Conservation (phyloP, 2,329 filamentous ascomycete species). For the Dothideomycetes sp. region DNA sequence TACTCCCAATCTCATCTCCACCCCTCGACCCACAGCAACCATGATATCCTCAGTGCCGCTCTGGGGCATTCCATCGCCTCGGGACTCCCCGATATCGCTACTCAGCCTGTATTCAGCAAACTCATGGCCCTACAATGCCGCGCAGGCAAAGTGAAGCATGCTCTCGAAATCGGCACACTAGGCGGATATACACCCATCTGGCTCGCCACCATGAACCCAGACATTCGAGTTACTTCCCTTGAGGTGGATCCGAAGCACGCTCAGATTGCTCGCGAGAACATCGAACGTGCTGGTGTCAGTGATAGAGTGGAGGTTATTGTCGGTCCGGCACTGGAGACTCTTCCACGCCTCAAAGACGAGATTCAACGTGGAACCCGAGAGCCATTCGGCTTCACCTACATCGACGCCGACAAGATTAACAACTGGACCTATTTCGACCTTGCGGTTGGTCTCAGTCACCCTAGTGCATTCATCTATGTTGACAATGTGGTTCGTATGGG, state of each 20-base stretch:
- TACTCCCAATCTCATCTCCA: constrained; percentile 24
- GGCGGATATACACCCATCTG: constrained; percentile 45
- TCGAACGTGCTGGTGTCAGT: constrained; percentile 27
- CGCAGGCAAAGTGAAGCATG: constrained; percentile 11
- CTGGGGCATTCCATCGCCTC: constrained; percentile 6
- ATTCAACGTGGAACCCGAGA: constrained; percentile 26
- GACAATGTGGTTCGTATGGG: constrained; percentile 40
- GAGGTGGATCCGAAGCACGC: constrained; percentile 38
- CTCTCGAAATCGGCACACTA: constrained; percentile 46
- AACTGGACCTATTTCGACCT: constrained; percentile 40
- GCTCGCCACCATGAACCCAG: constrained; percentile 31
- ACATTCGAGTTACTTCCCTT: constrained; percentile 37
- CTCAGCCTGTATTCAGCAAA: constrained; percentile 24
- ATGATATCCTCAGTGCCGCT: constrained; percentile 4
- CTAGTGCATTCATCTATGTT: constrained; percentile 33
- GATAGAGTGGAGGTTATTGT: constrained; percentile 33
- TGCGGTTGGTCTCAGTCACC: constrained; percentile 24
- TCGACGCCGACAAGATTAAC: constrained; percentile 42
- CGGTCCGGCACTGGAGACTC: constrained; percentile 33
- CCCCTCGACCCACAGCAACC: constrained; percentile 3
- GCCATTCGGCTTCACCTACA: constrained; percentile 40
- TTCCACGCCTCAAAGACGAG: constrained; percentile 30
- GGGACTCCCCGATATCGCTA: constrained; percentile 23
- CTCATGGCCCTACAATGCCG: constrained; percentile 27
- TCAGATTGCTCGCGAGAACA: constrained; percentile 36